Evolutionary conservation across 2,329 filamentous ascomycete species (phyloP).

Genomic region (Pseudogymnoascus sp.): DNA sequence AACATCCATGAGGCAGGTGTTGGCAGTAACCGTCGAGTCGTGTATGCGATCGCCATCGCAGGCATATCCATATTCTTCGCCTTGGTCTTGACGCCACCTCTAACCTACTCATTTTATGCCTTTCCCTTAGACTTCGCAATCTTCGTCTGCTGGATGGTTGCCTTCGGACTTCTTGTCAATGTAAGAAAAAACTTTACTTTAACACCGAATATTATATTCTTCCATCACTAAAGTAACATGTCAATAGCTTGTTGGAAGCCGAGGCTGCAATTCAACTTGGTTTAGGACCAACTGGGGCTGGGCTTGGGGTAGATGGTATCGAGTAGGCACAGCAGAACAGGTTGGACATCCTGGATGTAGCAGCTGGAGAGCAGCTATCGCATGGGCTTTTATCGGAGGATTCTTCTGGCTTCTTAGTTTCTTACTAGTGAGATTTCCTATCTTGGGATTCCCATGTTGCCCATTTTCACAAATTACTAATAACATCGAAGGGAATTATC

Average conservation of each 20-base stretch:
- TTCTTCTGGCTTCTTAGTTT: too few species aligned
- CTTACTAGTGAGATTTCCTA: too few species aligned
- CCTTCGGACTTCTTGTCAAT: not conserved
- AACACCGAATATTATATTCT: not conserved
- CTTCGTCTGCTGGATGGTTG: conserved; percentile 10
- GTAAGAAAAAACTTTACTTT: not conserved
- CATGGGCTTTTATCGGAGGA: not conserved
- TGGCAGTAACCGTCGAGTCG: not conserved
- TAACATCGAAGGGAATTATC: too few species aligned
- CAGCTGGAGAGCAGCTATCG: not conserved
- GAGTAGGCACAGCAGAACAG: not conserved
- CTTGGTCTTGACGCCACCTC: not conserved
- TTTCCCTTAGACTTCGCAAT: not conserved
- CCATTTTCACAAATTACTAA: too few species aligned
- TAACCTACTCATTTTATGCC: conserved; percentile 2
- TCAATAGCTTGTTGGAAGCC: not conserved
- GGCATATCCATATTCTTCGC: conserved; percentile 1
- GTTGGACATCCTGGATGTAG: not conserved
- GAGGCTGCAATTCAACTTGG: conserved; percentile 5
- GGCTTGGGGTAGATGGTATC: conserved; percentile 4
- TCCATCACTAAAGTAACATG: too few species aligned
- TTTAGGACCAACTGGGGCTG: not conserved
- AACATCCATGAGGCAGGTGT: not conserved
- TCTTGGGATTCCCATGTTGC: too few species aligned
- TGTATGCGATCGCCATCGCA: conserved; percentile 3